Evolutionary conservation across 768 basidiomycete genomes (phyloP), one percentile per base, ranked within the genome.

Genomic region (Lactarius psammicola): DNA sequence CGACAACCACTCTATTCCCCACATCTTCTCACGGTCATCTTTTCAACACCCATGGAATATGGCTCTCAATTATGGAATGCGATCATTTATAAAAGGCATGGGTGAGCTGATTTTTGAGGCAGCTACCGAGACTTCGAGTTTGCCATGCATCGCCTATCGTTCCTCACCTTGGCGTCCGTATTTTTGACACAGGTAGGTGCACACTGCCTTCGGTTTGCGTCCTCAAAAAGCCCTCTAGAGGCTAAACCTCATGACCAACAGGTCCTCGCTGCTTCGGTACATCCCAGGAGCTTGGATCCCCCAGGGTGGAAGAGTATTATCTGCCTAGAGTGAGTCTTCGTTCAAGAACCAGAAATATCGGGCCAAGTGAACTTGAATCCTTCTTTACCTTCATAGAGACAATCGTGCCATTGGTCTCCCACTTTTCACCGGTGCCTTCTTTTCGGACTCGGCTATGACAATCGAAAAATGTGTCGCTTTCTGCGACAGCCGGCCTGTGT

Each of bases 391-490:
- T n/a, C n/a, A n/a, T 7, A 28, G 51, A 64, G 46, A 60, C 17
- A 51, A 60, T 51, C n/a, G 30, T 11, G 30, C 3, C 7, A 3
- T 18, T 44, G 26, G 30, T 34, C 2, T 20, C 4, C 60, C 46
- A n/a, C 84, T 89, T 1, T 80, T 92, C 38, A 75, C 76, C 8
- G 83, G 79, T 10, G 76, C 82, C 0, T 74, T 78, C 7, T 84
- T 77, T 66, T 74, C 79, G 9, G 78, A 80, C 69, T 74, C 80
- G n/a, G 77, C 75, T 28, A 90, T 90, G 86, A 90, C 89, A 5
- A 79, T 85, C 36, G 85, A 81, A 70, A 70, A 73, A 4, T 83
- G 82, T 69, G 72, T 81, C 66, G 71, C n/a, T 58, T 82, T 76
- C 67, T 83, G 82, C 72, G 76, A 79, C 40, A 58, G 75, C 23